Percentiles rank a stretch among this genome's conserved stretches.
These are phyloP conservation scores for Eucalyptus shirleyi DNA, from an alignment of 345 rosid genomes.

Conservation along the genomic window DNA sequence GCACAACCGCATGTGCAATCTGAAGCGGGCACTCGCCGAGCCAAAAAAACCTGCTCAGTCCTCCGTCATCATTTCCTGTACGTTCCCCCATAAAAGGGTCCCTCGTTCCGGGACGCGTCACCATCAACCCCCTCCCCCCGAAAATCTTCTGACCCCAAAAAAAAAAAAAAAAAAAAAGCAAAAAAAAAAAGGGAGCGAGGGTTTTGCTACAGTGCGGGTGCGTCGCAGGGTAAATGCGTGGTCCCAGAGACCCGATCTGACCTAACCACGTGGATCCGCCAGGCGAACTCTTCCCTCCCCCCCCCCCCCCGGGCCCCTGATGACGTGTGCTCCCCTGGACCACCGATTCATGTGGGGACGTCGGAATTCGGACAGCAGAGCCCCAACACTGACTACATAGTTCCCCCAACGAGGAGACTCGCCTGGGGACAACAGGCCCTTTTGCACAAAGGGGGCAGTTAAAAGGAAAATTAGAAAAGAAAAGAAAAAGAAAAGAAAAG, in stretches of 20 bases:
- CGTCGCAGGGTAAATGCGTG: not conserved
- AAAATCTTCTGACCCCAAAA: not conserved
- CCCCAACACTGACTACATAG: not conserved
- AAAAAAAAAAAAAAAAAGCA: accelerated
- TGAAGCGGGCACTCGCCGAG: not conserved
- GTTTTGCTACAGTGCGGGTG: not conserved
- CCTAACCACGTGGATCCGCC: slow-evolving; percentile 8
- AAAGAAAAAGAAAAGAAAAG: too few relatives aligned
- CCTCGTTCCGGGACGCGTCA: not conserved
- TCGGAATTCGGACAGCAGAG: not conserved
- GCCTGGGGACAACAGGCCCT: not conserved
- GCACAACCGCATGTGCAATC: not conserved
- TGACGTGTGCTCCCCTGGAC: slow-evolving; percentile 8
- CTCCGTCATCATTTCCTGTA: not conserved
- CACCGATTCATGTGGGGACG: not conserved
- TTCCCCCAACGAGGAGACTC: not conserved
- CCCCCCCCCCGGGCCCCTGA: not conserved
- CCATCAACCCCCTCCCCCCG: not conserved
- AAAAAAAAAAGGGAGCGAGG: not conserved
- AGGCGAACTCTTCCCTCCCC: not conserved
- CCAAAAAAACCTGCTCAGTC: not conserved
- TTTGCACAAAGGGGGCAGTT: not conserved
- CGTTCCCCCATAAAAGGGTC: not conserved
- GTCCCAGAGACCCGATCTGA: not conserved
- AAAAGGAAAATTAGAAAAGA: not conserved